Base-by-base conservation (phyloP, 176 grass and related monocot species). In the Luzula sylvatica region DNA sequence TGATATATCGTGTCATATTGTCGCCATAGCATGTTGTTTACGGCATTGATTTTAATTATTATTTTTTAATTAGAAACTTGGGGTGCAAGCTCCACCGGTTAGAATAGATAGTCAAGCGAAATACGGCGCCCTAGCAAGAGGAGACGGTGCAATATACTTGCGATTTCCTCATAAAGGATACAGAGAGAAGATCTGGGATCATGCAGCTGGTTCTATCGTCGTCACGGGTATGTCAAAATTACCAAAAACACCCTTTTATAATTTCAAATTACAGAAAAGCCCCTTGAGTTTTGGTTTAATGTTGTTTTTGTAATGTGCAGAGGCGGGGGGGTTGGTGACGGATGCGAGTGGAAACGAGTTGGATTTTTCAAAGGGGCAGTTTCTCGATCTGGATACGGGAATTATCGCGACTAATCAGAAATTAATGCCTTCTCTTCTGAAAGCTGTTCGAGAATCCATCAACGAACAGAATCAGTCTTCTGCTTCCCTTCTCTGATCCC, bases 31-130 rank as follows among this genome's bases (percentile, higher is more conserved):
- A 26, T 26, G 38, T n/a, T n/a, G 14, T 58, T 5, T 61, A 46
- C 19, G 23, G 5, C 24, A 11, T 16, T 50, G 19, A 29, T 23
- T 8, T 52, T n/a, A n/a, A n/a, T 25, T 24, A 60, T 17, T 51
- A 41, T 62, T n/a, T 53, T 82, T 49, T 22, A 58, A 16, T 40
- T 68, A 95, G 89, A 95, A 85, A 82, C 83, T 95, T 54, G 90
- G 90, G 41, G 90, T 96, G 39, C 73, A 71, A 67, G 90, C 77
- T 67, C 84, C 90, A 23, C 90, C 90, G 20, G 77, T 96, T 8
- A 88, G 90, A 78, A 89, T 96, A 32, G 90, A 96, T 45, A 96
- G 90, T 54, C 84, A 96, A 71, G 90, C 84, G 44, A 96, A 89
- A 79, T 89, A 96, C 63, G 90, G 90, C 70, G 90, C 90, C 58